Conservation (phyloP, 495 filamentous ascomycete species). For the Darksidea phi region DNA sequence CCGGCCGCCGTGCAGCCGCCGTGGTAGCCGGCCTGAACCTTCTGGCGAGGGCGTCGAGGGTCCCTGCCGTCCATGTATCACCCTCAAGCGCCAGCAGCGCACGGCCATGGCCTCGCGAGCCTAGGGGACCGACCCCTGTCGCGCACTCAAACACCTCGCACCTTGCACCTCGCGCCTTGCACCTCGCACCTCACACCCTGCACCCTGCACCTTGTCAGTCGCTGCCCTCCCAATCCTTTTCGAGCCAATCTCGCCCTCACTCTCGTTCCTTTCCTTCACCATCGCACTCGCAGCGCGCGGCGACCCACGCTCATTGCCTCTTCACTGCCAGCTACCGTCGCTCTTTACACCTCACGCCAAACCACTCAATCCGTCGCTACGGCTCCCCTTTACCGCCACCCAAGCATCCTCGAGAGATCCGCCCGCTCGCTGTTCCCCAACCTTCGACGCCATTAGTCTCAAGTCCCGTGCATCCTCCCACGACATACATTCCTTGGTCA, state of each 20-base stretch:
- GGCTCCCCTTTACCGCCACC: constrained; percentile 14
- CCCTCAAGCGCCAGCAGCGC: too few species aligned
- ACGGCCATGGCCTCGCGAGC: too few species aligned
- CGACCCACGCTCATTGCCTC: neutral
- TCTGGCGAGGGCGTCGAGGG: too few species aligned
- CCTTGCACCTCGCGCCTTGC: too few species aligned
- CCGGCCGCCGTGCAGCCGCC: too few species aligned
- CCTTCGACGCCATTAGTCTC: constrained; percentile 5
- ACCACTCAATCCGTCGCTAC: neutral
- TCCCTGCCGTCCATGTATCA: too few species aligned
- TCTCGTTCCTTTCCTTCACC: constrained; percentile 13
- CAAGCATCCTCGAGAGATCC: constrained; percentile 2
- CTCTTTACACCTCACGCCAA: constrained; percentile 3
- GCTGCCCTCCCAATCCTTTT: constrained; percentile 7
- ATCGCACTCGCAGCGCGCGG: constrained; percentile 3
- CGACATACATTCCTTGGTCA: constrained; percentile 13
- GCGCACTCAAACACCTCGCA: too few species aligned
- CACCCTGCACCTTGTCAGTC: neutral
- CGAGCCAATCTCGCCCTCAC: neutral
- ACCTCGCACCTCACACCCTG: too few species aligned
- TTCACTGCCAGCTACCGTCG: constrained; percentile 1
- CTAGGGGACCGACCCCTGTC: too few species aligned
- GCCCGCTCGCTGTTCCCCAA: neutral
- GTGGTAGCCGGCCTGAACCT: too few species aligned
- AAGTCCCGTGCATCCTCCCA: neutral